Evolutionary conservation across 306 rosid genomes (phyloP).

Genomic region (Castanospermum australe): DNA sequence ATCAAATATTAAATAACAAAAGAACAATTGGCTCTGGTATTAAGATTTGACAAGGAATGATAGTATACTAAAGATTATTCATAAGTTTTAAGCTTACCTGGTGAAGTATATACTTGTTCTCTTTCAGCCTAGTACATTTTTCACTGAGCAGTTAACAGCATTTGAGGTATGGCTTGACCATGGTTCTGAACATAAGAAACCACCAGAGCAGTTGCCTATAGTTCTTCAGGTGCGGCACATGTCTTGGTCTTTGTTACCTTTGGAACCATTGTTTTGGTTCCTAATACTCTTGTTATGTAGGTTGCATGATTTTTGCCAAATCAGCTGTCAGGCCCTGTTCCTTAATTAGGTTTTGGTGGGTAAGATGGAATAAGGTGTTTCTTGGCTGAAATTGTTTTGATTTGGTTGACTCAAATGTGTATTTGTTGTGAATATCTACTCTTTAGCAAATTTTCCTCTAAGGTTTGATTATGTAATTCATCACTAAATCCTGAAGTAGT

Average conservation of each 20-base stretch:
- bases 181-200: constrained; percentile 97
- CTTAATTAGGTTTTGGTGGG: constrained; percentile 27
- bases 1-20: neutral
- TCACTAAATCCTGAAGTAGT: neutral
- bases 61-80: neutral
- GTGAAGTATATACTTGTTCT: constrained; percentile 3
- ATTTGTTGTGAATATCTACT: constrained; percentile 9
- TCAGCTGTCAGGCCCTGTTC: neutral
- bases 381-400: constrained; percentile 1
- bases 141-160: constrained; percentile 94
- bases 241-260: constrained; percentile 24
- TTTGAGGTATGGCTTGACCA: constrained; percentile 99
- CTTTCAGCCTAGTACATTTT: constrained; percentile 90
- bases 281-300: constrained; percentile 28
- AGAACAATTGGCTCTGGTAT: neutral
- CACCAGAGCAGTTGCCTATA: constrained; percentile 96
- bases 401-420: constrained; percentile 2
- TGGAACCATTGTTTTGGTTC: constrained; percentile 21
- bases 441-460: neutral
- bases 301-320: constrained; percentile 28
- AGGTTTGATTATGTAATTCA: neutral
- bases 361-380: constrained; percentile 13
- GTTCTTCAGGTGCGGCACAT: constrained; percentile 84
- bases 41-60: neutral
- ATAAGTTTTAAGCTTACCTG: constrained; percentile 17